Conservation (phyloP, 306 rosid species). For the Styphnolobium japonicum region DNA sequence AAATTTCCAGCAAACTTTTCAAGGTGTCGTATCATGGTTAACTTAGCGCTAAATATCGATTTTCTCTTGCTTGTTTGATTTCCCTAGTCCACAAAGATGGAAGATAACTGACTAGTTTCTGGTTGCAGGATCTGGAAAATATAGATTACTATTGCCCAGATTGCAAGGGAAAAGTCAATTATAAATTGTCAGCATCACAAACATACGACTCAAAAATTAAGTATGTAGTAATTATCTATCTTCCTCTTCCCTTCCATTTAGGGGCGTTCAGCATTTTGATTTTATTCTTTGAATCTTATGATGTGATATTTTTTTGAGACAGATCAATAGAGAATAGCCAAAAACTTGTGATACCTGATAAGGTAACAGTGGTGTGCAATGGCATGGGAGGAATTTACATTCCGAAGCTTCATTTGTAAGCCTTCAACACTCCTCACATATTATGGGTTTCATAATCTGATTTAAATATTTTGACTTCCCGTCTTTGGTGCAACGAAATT, state of each 20-base stretch:
- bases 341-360: slow-evolving; percentile 49
- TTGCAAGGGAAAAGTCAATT: slow-evolving; percentile 55
- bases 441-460: neutral
- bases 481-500: neutral
- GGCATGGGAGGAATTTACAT: slow-evolving; percentile 77
- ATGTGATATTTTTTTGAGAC: slow-evolving; percentile 29
- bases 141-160: slow-evolving; percentile 82
- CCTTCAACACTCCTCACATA: slow-evolving; percentile 10
- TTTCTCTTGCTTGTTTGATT: slow-evolving; percentile 22
- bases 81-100: slow-evolving; percentile 14
- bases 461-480: slow-evolving; percentile 4
- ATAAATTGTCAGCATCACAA: slow-evolving; percentile 40
- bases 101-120: slow-evolving; percentile 19
- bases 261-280: neutral
- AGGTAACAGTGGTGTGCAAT: slow-evolving; percentile 78
- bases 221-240: slow-evolving; percentile 39
- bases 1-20: slow-evolving; percentile 59
- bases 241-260: slow-evolving; percentile 10
- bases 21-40: slow-evolving; percentile 48
- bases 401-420: slow-evolving; percentile 79
- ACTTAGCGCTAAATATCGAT: neutral
- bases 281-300: slow-evolving; percentile 26
- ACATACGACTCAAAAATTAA: slow-evolving; percentile 39
- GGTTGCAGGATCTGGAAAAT: slow-evolving; percentile 65
- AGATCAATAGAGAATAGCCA: slow-evolving; percentile 41